Conservation (phyloP, 1,139 yeast species). For the Spathaspora jeffriesii region DNA sequence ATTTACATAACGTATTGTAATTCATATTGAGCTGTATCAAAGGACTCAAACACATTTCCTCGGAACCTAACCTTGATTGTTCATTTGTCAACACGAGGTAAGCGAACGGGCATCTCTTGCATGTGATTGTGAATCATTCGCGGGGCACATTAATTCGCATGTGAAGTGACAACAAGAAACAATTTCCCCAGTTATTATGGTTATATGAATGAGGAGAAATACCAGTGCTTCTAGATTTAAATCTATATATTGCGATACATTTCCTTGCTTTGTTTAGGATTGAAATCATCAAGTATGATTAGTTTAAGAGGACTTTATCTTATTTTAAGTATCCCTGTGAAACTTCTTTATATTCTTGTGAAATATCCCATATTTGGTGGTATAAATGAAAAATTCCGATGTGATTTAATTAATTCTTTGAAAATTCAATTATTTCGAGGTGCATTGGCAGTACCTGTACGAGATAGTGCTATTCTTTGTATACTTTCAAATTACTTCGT, state of each 20-base stretch:
- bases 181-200: no score
- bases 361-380: conserved; percentile 14
- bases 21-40: no score
- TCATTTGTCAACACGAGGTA: no score
- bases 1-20: no score
- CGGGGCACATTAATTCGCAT: no score
- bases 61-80: no score
- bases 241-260: neutral
- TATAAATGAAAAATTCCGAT: conserved; percentile 9
- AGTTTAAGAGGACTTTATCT: conserved; percentile 8
- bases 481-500: conserved; percentile 7
- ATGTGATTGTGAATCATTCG: no score
- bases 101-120: no score
- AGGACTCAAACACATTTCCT: no score
- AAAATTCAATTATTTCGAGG: conserved; percentile 10
- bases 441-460: conserved; percentile 11
- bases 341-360: conserved; percentile 7
- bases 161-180: no score
- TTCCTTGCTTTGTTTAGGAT: neutral
- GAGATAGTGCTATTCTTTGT: conserved; percentile 8
- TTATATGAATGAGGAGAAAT: neutral
- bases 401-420: conserved; percentile 9
- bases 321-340: conserved; percentile 9
- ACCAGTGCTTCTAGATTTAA: neutral
- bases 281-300: conserved; percentile 9